phyloP scores from a whole-genome alignment of 2,329 filamentous ascomycete genomes.

The Penicillium sp. region DNA sequence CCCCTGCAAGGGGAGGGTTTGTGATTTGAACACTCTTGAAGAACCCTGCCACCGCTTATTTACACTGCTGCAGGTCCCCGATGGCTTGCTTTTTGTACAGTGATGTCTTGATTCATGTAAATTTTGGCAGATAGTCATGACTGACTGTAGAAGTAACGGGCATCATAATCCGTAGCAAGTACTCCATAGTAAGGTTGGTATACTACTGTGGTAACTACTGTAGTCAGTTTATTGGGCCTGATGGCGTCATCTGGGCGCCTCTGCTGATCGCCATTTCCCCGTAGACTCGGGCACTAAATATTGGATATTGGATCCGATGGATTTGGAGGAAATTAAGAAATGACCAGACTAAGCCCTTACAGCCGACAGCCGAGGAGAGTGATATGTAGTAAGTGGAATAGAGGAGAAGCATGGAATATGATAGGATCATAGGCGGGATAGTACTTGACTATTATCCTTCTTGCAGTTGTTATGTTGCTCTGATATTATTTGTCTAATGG shows the following conservation, averaged over 20 bases:
- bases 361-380: conserved; percentile 14
- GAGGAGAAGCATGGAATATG: not conserved
- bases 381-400: not conserved
- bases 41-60: conserved; percentile 12
- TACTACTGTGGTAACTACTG: not conserved
- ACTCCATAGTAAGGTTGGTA: not conserved
- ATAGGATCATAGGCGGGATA: not conserved
- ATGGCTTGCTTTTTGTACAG: not conserved
- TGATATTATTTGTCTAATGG: not conserved
- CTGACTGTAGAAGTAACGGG: not conserved
- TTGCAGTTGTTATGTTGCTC: not conserved
- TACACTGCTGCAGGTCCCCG: conserved; percentile 27
- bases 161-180: not conserved
- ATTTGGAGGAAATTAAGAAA: conserved; percentile 1
- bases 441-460: not conserved
- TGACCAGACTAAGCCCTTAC: not conserved
- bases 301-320: not conserved
- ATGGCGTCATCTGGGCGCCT: conserved; percentile 9
- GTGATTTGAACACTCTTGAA: conserved; percentile 24
- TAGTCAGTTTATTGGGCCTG: not conserved
- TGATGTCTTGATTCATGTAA: not conserved
- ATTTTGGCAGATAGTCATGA: not conserved
- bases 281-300: conserved; percentile 17
- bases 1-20: conserved; percentile 30
- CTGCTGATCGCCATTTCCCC: conserved; percentile 30